Base-by-base conservation (phyloP, 2,329 filamentous ascomycete genomes). In the Didymella segeticola region DNA sequence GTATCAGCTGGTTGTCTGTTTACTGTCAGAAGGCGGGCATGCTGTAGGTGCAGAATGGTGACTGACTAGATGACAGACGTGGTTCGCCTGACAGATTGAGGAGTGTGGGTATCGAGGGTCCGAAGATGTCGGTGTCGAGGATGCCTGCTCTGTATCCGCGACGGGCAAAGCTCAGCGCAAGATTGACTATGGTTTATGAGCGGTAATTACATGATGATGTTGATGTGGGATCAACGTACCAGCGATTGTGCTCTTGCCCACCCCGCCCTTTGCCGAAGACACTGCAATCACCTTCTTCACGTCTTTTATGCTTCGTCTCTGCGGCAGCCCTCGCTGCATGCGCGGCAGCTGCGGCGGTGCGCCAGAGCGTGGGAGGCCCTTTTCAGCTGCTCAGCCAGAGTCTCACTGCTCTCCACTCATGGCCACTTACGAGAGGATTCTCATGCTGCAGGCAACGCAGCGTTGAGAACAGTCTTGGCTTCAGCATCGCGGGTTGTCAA, bases 181-280 rank as follows among this genome's bases (percentile, higher is more conserved):
- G 81, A 67, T 99, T 99, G 26, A 81, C 82, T 82, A 43, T 15
- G 46, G 17, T 3, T 14, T 25, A 36, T 55, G 30, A 50, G 52
- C 17, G 36, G 3, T 29, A 37, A 19, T 20, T 14, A 1, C 11
- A 30, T 10, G 2, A 34, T 43, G 10, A 5, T 22, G 4, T 3
- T 3, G 11, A 5, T 8, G 2, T 4, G 15, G 2, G 2, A 3
- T n/a, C 10, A 33, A 49, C 31, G 14, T 49, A 90, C 90, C 89
- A 54, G 93, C 88, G 37, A 98, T 87, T 7, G 95, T 99, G 64
- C 91, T 96, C 73, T 99, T 99, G 1, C 95, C 95, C 0, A 99
- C 95, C n/a, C 95, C 95, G 2, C 95, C 95, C 72, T 99, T 99
- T 12, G 95, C 95, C 1, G 93, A 98, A 4, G 92, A 96, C 12